Evolutionary conservation across 208 protist genomes (phyloP).

Genomic region (Leishmania mexicana): DNA sequence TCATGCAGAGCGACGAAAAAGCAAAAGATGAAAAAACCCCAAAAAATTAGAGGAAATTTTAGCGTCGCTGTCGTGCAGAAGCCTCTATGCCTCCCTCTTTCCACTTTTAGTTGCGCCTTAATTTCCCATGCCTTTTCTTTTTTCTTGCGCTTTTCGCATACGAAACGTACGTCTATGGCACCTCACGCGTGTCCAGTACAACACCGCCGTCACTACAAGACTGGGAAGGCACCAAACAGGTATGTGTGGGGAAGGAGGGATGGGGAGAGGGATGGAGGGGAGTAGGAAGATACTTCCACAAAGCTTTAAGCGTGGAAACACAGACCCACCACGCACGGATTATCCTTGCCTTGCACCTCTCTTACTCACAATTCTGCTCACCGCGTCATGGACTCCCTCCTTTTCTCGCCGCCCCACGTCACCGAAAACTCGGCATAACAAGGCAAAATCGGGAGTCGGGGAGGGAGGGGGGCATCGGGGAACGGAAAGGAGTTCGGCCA

Average conservation of each 20-base stretch:
- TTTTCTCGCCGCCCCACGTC: not conserved
- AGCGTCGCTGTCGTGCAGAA: no score
- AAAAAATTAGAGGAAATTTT: not conserved
- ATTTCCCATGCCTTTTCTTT: not conserved
- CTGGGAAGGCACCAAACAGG: not conserved
- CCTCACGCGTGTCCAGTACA: not conserved
- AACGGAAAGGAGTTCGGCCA: not conserved
- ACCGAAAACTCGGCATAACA: no score
- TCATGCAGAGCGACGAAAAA: not conserved
- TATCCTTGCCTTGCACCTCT: not conserved
- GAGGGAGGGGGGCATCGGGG: no score
- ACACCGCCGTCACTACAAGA: not conserved
- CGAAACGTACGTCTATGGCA: no score
- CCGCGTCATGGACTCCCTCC: not conserved
- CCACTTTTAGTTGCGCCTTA: not conserved
- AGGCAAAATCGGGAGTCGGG: no score
- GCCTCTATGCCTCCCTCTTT: not conserved
- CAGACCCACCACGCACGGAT: not conserved
- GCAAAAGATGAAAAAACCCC: not conserved
- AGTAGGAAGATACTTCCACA: not conserved
- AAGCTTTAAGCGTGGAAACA: not conserved
- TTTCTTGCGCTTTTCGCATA: not conserved
- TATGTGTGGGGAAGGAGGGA: not conserved
- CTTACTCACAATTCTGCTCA: not conserved
- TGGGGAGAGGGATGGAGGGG: not conserved